Conservation (phyloP, 495 filamentous ascomycete species). For the Aspergillus affinis region DNA sequence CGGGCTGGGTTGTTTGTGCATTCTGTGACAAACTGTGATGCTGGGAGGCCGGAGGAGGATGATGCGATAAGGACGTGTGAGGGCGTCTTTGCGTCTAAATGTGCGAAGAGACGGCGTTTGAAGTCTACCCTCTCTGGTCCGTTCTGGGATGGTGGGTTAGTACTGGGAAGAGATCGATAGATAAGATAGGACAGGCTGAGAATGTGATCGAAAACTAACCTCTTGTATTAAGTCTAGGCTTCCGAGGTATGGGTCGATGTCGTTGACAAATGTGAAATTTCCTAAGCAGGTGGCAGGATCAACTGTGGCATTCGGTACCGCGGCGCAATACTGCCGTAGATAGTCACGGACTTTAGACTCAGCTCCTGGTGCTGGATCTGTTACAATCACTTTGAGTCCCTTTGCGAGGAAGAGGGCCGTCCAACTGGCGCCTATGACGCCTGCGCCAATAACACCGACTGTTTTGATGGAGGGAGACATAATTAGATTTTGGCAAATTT, state of each 20-base stretch:
- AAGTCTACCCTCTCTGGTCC: constrained; percentile 21
- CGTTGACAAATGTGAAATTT: constrained; percentile 17
- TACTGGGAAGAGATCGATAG: neutral
- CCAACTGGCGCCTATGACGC: constrained; percentile 26
- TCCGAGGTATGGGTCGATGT: constrained; percentile 14
- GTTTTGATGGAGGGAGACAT: constrained; percentile 11
- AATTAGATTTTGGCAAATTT: neutral
- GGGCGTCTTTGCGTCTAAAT: constrained; percentile 20
- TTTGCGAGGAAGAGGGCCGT: constrained; percentile 22
- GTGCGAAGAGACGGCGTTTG: constrained; percentile 22
- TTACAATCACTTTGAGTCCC: constrained; percentile 21
- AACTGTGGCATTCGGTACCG: constrained; percentile 5
- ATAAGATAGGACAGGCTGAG: neutral
- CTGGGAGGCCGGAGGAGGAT: constrained; percentile 26
- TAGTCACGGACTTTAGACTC: constrained; percentile 14
- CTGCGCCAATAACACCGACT: constrained; percentile 23
- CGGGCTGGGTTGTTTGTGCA: constrained; percentile 31
- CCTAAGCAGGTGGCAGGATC: constrained; percentile 6
- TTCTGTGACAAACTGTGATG: constrained; percentile 21
- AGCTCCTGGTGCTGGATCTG: constrained; percentile 24
- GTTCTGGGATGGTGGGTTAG: constrained; percentile 6
- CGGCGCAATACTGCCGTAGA: constrained; percentile 11
- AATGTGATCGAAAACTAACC: constrained; percentile 5
- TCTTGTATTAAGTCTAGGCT: constrained; percentile 21
- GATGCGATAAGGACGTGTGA: constrained; percentile 19